Evolutionary conservation across 2,329 filamentous ascomycete genomes (phyloP).

Genomic region (Trichoderma citrinoviride): DNA sequence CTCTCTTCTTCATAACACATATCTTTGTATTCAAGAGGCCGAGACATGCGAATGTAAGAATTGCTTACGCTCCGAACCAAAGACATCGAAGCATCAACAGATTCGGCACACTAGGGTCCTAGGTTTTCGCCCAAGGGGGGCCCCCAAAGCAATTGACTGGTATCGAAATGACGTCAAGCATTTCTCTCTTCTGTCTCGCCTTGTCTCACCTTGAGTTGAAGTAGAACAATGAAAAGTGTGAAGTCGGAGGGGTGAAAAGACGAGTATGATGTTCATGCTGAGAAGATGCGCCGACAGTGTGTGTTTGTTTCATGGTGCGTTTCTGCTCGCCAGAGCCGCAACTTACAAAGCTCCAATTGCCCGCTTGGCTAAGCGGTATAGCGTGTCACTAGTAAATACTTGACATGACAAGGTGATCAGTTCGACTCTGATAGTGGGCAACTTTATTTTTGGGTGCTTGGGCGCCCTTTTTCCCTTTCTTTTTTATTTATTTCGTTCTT

Average conservation of each 20-base stretch:
- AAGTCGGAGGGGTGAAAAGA: too few species aligned
- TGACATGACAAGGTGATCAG: conserved; percentile 21
- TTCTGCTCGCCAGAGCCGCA: neutral
- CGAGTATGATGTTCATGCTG: too few species aligned
- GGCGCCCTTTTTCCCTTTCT: neutral
- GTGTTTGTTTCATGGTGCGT: neutral
- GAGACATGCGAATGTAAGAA: neutral
- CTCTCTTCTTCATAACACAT: neutral
- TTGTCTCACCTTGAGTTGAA: too few species aligned
- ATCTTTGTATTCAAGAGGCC: neutral
- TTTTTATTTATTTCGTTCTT: neutral
- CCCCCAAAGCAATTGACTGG: too few species aligned
- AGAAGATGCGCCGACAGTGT: too few species aligned
- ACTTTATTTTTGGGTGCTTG: conserved; percentile 12
- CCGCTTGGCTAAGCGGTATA: conserved; percentile 21
- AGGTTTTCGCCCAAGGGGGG: too few species aligned
- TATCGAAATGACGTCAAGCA: too few species aligned
- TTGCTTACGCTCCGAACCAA: neutral
- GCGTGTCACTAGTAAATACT: conserved; percentile 20
- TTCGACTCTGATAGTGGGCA: conserved; percentile 21
- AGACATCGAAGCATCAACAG: neutral
- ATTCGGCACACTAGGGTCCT: too few species aligned
- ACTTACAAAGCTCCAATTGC: neutral
- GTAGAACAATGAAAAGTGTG: too few species aligned
- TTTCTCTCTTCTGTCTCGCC: too few species aligned